Evolutionary conservation across 495 filamentous ascomycete genomes (phyloP).

Genomic region (Penicillium maclennaniae): DNA sequence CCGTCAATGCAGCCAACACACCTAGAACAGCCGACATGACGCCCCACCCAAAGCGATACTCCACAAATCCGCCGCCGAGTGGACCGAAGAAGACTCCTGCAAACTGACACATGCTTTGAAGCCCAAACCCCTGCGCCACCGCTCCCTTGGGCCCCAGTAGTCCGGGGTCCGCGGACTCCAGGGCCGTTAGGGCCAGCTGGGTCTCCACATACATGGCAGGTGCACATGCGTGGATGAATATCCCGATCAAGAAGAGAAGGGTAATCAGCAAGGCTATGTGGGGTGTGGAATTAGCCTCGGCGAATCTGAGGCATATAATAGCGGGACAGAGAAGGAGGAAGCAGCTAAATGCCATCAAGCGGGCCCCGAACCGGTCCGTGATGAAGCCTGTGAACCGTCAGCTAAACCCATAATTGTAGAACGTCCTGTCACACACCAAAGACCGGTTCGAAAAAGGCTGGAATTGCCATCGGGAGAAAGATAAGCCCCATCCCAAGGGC

Average conservation of each 20-base stretch:
- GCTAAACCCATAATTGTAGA: neutral
- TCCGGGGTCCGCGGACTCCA: constrained; percentile 49
- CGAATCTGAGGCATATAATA: neutral
- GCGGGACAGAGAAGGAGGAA: constrained; percentile 58
- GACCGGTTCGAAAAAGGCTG: constrained; percentile 60
- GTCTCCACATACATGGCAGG: constrained; percentile 63
- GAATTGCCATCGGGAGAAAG: constrained; percentile 66
- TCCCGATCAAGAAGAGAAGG: constrained; percentile 25
- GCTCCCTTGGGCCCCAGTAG: constrained; percentile 44
- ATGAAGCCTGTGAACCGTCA: constrained; percentile 40
- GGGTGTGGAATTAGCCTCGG: constrained; percentile 18
- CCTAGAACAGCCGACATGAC: constrained; percentile 37
- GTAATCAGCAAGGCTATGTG: constrained; percentile 58
- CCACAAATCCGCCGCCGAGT: constrained; percentile 59
- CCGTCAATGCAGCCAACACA: neutral
- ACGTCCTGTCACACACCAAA: constrained; percentile 27
- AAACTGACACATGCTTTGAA: constrained; percentile 35
- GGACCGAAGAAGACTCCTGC: constrained; percentile 59
- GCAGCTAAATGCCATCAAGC: constrained; percentile 55
- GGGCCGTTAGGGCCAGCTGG: constrained; percentile 57
- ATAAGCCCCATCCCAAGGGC: constrained; percentile 67
- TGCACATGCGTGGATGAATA: constrained; percentile 26
- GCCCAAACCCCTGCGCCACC: constrained; percentile 57
- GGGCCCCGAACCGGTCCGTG: constrained; percentile 58
- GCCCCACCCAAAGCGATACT: constrained; percentile 53